These are phyloP conservation scores for Cercospora zeina DNA, from an alignment of 2,329 filamentous ascomycete genomes.

Conservation along the genomic window DNA sequence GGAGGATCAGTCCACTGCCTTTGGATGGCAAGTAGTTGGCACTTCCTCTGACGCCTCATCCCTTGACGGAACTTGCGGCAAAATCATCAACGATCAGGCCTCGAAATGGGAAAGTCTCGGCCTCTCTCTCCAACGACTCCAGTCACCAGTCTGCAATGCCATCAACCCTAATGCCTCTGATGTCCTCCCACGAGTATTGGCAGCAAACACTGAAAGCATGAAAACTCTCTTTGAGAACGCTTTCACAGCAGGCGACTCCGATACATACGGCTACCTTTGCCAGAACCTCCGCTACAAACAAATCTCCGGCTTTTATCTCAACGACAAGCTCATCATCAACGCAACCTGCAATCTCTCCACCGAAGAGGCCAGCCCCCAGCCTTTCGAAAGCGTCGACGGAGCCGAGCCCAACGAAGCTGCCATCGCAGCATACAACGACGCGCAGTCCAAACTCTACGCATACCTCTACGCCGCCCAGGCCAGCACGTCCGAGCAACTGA, in stretches of 20 bases:
- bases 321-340: constrained; percentile 25
- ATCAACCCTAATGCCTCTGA: constrained; percentile 25
- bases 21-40: constrained; percentile 38
- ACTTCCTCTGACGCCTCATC: constrained; percentile 27
- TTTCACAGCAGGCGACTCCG: constrained; percentile 27
- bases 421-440: constrained; percentile 24
- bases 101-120: constrained; percentile 30
- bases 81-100: constrained; percentile 25
- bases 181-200: constrained; percentile 26
- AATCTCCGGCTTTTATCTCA: constrained; percentile 31
- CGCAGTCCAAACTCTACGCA: constrained; percentile 29
- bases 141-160: constrained; percentile 30
- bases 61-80: constrained; percentile 29
- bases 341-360: constrained; percentile 27
- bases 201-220: constrained; percentile 32
- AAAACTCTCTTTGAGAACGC: constrained; percentile 30
- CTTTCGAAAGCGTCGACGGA: constrained; percentile 17
- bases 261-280: constrained; percentile 32
- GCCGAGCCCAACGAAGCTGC: constrained; percentile 20
- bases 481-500: constrained; percentile 10
- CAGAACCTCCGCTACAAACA: constrained; percentile 29
- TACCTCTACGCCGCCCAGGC: constrained; percentile 27
- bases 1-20: constrained; percentile 32
- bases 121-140: constrained; percentile 26
- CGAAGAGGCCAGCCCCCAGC: constrained; percentile 14